A percentile compares a stretch with the other conserved stretches of the same genome.
phyloP scores from a whole-genome alignment of 768 basidiomycete species.

The Lactarius hengduanensis region DNA sequence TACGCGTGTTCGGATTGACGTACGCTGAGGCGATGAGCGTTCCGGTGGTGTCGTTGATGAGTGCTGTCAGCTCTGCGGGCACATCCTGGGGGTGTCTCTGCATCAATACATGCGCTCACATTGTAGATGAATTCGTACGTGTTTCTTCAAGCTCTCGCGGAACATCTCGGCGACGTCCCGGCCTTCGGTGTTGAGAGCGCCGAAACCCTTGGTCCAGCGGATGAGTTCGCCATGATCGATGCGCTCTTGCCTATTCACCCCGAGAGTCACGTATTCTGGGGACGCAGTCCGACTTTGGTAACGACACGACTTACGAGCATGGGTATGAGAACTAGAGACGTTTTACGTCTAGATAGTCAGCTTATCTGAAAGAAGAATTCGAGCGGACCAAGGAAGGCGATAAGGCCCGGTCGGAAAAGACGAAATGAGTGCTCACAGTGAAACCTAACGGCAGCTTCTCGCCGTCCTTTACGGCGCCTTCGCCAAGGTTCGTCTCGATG shows the following conservation, averaged over 20 bases:
- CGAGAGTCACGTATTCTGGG: neutral
- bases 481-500: conserved; percentile 67
- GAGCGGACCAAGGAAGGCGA: conserved; percentile 19
- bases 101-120: conserved; percentile 1
- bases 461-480: conserved; percentile 51
- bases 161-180: conserved; percentile 94
- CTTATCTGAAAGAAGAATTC: conserved; percentile 13
- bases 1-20: conserved; percentile 85
- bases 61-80: conserved; percentile 77
- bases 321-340: conserved; percentile 87
- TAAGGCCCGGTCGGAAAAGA: conserved; percentile 20
- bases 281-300: conserved; percentile 11
- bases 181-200: conserved; percentile 87
- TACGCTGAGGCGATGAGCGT: conserved; percentile 97
- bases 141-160: conserved; percentile 71
- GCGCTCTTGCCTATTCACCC: conserved; percentile 65
- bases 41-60: conserved; percentile 98
- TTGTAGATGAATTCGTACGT: conserved; percentile 47
- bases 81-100: conserved; percentile 53
- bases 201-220: conserved; percentile 99
- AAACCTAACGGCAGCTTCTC: conserved; percentile 82
- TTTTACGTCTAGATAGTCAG: conserved; percentile 25
- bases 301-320: conserved; percentile 64
- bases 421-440: conserved; percentile 61
- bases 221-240: conserved; percentile 95